These are phyloP conservation scores for Colletotrichum gloeosporioides DNA, from an alignment of 2,329 filamentous ascomycete genomes.

Conservation along the genomic window DNA sequence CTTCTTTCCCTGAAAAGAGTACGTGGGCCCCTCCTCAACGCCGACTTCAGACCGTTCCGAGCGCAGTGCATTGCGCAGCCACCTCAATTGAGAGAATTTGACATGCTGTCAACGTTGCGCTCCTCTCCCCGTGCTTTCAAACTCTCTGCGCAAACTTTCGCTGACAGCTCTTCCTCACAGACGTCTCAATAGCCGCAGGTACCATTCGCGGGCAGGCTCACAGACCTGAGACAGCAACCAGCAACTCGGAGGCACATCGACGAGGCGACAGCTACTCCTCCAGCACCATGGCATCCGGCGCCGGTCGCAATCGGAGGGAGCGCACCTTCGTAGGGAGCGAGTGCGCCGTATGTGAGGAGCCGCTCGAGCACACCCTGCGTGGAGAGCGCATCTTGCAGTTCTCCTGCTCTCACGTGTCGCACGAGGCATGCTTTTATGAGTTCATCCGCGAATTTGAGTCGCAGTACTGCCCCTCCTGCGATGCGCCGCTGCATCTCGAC, in stretches of 20 bases:
- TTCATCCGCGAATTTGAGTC: slow-evolving; percentile 95
- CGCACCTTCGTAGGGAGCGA: slow-evolving; percentile 94
- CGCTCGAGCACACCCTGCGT: slow-evolving; percentile 90
- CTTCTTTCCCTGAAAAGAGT: slow-evolving; percentile 48
- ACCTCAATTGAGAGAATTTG: background rate
- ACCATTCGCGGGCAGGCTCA: slow-evolving; percentile 30
- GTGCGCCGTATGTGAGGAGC: slow-evolving; percentile 96
- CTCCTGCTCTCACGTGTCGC: slow-evolving; percentile 94
- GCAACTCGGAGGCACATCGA: slow-evolving; percentile 38
- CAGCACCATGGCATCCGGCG: slow-evolving; percentile 45
- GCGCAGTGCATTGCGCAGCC: background rate
- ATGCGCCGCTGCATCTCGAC: slow-evolving; percentile 89
- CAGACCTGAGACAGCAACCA: slow-evolving; percentile 37
- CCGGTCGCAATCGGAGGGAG: slow-evolving; percentile 83
- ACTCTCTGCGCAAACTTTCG: background rate
- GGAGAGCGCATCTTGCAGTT: slow-evolving; percentile 96
- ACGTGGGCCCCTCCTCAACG: slow-evolving; percentile 25
- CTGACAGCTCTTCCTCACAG: slow-evolving; percentile 21
- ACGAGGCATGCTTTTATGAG: slow-evolving; percentile 98
- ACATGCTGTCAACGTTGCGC: background rate
- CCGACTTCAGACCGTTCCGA: background rate
- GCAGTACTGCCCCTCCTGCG: slow-evolving; percentile 92
- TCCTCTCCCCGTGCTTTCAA: background rate
- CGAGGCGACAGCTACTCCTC: slow-evolving; percentile 33
- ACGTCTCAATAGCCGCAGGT: slow-evolving; percentile 31